Evolutionary conservation across 495 filamentous ascomycete genomes (phyloP).

Genomic region (Penicillium ochrochloron): DNA sequence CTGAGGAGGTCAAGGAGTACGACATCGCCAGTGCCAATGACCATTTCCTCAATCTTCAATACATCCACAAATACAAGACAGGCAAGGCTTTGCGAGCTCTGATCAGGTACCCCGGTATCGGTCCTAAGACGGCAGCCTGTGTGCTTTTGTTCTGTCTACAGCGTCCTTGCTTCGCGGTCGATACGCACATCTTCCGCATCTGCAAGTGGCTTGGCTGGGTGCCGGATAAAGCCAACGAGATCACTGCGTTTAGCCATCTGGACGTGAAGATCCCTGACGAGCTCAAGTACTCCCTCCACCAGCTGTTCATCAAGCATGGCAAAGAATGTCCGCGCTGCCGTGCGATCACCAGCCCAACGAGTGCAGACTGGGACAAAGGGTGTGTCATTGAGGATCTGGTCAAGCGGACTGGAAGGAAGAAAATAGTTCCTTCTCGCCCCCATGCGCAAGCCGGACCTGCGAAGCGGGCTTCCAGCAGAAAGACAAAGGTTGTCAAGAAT

Average conservation of each 20-base stretch:
- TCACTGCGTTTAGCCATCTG: slow-evolving; percentile 77
- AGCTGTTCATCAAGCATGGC: slow-evolving; percentile 86
- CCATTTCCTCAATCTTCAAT: slow-evolving; percentile 71
- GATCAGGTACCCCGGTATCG: slow-evolving; percentile 80
- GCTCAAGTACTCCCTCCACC: slow-evolving; percentile 87
- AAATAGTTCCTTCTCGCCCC: slow-evolving; percentile 25
- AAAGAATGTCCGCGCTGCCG: slow-evolving; percentile 78
- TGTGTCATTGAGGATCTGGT: slow-evolving; percentile 59
- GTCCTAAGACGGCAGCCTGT: slow-evolving; percentile 90
- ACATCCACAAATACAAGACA: slow-evolving; percentile 68
- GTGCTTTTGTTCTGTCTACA: slow-evolving; percentile 80
- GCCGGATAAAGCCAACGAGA: slow-evolving; percentile 58
- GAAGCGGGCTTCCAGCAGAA: background rate
- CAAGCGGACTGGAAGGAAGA: slow-evolving; percentile 48
- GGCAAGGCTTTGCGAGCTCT: slow-evolving; percentile 76
- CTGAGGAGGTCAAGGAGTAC: slow-evolving; percentile 49
- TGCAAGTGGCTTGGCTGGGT: slow-evolving; percentile 88
- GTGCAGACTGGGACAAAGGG: slow-evolving; percentile 51
- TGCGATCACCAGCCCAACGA: slow-evolving; percentile 53
- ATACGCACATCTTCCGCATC: slow-evolving; percentile 83
- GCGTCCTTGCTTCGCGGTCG: slow-evolving; percentile 79
- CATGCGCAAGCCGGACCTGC: background rate
- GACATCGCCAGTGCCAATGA: slow-evolving; percentile 59
- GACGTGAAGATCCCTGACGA: slow-evolving; percentile 82
- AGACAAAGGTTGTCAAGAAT: background rate